These are phyloP conservation scores for Xerocomellus dryophilus DNA, from an alignment of 768 basidiomycete genomes.

Conservation along the genomic window DNA sequence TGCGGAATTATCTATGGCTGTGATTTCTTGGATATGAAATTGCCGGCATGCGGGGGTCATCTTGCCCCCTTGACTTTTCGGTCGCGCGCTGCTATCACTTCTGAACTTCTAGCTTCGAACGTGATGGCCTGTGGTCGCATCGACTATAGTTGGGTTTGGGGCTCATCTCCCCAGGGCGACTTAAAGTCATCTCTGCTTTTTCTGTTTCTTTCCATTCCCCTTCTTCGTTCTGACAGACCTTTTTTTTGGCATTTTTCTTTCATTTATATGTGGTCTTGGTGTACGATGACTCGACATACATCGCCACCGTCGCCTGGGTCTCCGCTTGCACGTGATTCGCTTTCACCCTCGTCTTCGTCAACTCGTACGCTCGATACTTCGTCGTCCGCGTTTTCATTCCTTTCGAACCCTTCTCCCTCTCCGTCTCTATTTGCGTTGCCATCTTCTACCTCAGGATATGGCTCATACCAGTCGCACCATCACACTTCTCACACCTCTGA, in stretches of 20 bases:
- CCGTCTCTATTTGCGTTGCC: background rate
- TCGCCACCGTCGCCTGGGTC: background rate
- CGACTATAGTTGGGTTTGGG: background rate
- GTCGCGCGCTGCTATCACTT: background rate
- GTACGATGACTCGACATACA: conserved; percentile 7
- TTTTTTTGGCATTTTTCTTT: background rate
- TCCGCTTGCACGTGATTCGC: background rate
- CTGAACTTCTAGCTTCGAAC: conserved; percentile 10
- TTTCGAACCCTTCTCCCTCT: background rate
- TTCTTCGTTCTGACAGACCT: background rate
- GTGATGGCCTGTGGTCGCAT: background rate
- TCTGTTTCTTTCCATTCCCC: background rate
- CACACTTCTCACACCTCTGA: background rate
- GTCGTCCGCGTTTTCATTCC: conserved; percentile 4
- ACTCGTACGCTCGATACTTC: background rate
- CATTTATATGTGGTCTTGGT: background rate
- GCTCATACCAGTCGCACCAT: background rate
- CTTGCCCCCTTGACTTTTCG: background rate
- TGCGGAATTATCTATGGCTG: background rate
- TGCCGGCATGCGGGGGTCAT: background rate
- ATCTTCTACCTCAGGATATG: background rate
- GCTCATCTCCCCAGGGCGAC: background rate
- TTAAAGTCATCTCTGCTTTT: background rate
- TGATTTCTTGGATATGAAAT: background rate
- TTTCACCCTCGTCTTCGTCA: background rate